A percentile compares a stretch with the other conserved stretches of the same genome.
Evolutionary conservation across 1,284 basidiomycete genomes (phyloP).

Genomic region (Lentinula novae-zelandiae): DNA sequence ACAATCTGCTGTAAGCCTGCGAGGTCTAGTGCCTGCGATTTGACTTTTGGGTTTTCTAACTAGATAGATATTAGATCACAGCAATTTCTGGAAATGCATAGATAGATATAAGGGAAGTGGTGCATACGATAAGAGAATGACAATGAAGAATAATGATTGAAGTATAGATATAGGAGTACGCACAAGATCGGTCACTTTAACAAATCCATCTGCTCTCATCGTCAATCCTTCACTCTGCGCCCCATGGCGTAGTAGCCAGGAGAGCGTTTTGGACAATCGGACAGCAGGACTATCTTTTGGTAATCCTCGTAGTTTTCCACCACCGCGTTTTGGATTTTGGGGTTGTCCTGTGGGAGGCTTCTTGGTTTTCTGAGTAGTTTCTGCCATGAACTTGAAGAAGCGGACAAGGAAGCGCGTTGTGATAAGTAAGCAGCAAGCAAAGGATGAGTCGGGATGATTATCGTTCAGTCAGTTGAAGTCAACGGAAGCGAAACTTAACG

Average conservation of each 20-base stretch:
- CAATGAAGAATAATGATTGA: not conserved
- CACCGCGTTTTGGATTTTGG: not conserved
- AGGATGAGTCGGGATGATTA: not conserved
- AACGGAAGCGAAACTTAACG: too few species aligned
- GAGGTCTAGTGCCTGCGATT: conserved; percentile 43
- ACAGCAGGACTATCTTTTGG: conserved; percentile 48
- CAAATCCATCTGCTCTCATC: conserved; percentile 79
- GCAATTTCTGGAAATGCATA: not conserved
- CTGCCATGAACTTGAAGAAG: not conserved
- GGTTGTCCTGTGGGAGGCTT: not conserved
- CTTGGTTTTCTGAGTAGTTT: not conserved
- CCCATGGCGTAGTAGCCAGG: conserved; percentile 84
- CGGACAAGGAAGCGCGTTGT: not conserved
- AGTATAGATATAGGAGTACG: conserved; percentile 26
- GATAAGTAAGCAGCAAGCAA: not conserved
- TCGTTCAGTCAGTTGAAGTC: not conserved
- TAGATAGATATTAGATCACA: conserved; percentile 14
- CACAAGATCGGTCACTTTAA: conserved; percentile 72
- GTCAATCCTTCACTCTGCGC: conserved; percentile 70
- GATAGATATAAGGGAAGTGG: not conserved
- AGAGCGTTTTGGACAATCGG: conserved; percentile 72
- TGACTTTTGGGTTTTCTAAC: conserved; percentile 35
- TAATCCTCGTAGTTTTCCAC: conserved; percentile 40
- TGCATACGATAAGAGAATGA: not conserved
- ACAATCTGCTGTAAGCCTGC: conserved; percentile 69